Evolutionary conservation across 257 asterid species (phyloP), one percentile per base, ranked within the genome.

Genomic region (Capsicum rhomboideum): DNA sequence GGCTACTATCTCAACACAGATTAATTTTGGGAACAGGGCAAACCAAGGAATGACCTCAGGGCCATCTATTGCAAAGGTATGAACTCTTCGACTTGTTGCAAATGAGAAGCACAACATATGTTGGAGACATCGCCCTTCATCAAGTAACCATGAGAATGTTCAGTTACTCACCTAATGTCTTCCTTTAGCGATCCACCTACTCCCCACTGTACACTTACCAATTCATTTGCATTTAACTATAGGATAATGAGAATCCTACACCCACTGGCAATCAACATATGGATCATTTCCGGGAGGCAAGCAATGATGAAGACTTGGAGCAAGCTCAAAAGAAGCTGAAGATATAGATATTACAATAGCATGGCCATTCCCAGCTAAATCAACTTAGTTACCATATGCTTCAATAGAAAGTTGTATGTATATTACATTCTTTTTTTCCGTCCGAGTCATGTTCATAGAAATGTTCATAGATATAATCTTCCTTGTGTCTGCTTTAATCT

Each of bases 1-100:
- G 88, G 98, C 99, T 86, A 89, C 87, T 86, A 82, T 97, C 63
- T 93, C 99, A 1, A 96, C 95, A 74, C 98, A 95, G 91, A 89
- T 97, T 83, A 88, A 97, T 90, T 90, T 95, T 20, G 98, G 99
- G 69, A 95, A 97, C 83, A 93, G 87, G 82, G 94, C 95, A 44
- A 87, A 87, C 78, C 82, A 83, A 74, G 94, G 86, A 86, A 83
- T 87, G 78, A 82, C 83, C 56, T 67, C 91, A 42, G 92, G 92
- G 58, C 20, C 89, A 85, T 86, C 92, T 59, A 53, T 63, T 23
- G 64, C 90, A 40, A 86, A 90, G 92, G 95, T 91, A 67, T 44
- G 89, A 59, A 58, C 85, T 55, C 80, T 44, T 40, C 20, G 14
- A 52, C 37, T 72, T 49, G 37, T 75, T 23, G 26, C 23, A 46